phyloP scores from a whole-genome alignment of 2,329 filamentous ascomycete genomes.

The Sclerotinia glacialis region DNA sequence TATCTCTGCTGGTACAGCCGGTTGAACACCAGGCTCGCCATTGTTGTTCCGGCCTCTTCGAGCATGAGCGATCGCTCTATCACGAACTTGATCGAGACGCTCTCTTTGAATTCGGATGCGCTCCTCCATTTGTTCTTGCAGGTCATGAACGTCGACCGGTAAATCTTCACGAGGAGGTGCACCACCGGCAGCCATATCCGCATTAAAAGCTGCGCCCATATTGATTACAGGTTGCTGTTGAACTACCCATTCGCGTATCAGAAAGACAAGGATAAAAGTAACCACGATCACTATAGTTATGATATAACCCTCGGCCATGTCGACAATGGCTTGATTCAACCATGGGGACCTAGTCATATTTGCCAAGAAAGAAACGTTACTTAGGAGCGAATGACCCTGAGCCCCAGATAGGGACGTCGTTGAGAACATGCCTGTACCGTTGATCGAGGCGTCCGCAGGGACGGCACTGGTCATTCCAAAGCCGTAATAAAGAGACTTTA shows the following conservation, averaged over 20 bases:
- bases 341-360: slow-evolving; percentile 66
- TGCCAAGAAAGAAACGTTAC: slow-evolving; percentile 55
- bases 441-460: slow-evolving; percentile 22
- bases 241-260: slow-evolving; percentile 96
- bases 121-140: slow-evolving; percentile 17
- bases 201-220: slow-evolving; percentile 58
- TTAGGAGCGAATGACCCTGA: slow-evolving; percentile 48
- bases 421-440: slow-evolving; percentile 24
- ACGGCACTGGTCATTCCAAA: slow-evolving; percentile 28
- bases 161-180: slow-evolving; percentile 25
- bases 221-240: slow-evolving; percentile 95
- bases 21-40: not conserved
- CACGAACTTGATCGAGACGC: slow-evolving; percentile 13
- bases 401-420: slow-evolving; percentile 10
- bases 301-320: slow-evolving; percentile 85
- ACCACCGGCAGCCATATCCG: slow-evolving; percentile 56
- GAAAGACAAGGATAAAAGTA: slow-evolving; percentile 92
- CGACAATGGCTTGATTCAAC: slow-evolving; percentile 76
- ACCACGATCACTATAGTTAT: slow-evolving; percentile 90
- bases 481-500: slow-evolving; percentile 35
- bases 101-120: slow-evolving; percentile 23
- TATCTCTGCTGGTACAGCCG: not conserved
- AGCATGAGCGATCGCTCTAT: slow-evolving; percentile 4
- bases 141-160: slow-evolving; percentile 14
- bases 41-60: slow-evolving; percentile 19